phyloP scores from a whole-genome alignment of 1,139 yeast species.

The Eremothecium gossypii region DNA sequence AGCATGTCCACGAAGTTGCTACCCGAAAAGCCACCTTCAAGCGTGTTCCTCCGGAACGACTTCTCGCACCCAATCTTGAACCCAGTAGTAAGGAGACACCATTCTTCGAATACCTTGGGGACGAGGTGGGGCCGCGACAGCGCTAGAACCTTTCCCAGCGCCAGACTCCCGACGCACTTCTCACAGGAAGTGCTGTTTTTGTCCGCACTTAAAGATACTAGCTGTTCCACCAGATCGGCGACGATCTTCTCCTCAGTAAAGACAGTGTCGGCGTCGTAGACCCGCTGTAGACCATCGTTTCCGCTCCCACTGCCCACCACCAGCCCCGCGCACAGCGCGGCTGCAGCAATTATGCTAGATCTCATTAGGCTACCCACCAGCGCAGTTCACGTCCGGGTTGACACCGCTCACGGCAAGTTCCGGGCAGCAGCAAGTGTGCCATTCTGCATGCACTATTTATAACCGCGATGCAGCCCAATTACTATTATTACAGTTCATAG shows the following conservation, averaged over 20 bases:
- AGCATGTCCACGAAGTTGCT: constrained; percentile 41
- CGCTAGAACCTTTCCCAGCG: constrained; percentile 36
- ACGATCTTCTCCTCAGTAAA: neutral
- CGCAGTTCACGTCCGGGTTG: neutral
- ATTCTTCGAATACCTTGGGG: constrained; percentile 34
- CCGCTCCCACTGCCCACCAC: no score
- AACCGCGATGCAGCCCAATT: no score
- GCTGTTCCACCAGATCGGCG: neutral
- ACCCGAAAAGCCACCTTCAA: constrained; percentile 30
- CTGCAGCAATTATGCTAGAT: no score
- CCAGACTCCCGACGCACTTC: constrained; percentile 35
- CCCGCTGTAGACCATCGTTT: no score
- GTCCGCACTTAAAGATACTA: neutral
- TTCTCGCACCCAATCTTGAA: constrained; percentile 26
- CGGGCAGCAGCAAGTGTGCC: neutral
- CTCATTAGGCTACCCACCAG: no score
- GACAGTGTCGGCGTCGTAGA: no score
- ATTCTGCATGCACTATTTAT: no score
- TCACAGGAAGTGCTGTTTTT: constrained; percentile 28
- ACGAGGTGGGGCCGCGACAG: constrained; percentile 36
- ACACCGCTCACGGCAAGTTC: neutral
- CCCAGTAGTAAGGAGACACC: constrained; percentile 34
- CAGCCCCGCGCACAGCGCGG: no score
- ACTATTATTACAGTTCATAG: no score
- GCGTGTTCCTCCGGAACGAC: constrained; percentile 31